Evolutionary conservation across 495 filamentous ascomycete genomes (phyloP).

Genomic region (Daldinia caldariorum): DNA sequence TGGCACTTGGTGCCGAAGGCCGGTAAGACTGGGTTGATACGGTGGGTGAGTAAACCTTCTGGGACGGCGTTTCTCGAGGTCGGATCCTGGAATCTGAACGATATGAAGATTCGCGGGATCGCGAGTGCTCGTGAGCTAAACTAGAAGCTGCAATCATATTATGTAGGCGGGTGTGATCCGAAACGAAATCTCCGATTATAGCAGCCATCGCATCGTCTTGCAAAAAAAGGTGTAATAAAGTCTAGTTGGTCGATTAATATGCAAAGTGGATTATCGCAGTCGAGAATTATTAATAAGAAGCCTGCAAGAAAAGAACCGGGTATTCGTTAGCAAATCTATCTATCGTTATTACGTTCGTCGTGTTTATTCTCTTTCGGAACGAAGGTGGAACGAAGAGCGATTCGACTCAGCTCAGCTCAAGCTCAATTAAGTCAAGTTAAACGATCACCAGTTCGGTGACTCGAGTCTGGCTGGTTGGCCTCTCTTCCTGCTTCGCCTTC

Average conservation of each 20-base stretch:
- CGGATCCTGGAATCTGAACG: conserved; percentile 52
- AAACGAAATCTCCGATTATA: conserved; percentile 58
- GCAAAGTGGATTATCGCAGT: conserved; percentile 20
- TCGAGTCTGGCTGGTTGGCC: conserved; percentile 21
- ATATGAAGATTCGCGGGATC: conserved; percentile 55
- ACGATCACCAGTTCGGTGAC: conserved; percentile 18
- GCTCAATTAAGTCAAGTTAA: conserved; percentile 9
- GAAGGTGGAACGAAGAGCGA: not conserved
- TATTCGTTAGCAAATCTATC: conserved; percentile 21
- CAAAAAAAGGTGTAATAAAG: not conserved
- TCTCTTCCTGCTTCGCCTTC: conserved; percentile 11
- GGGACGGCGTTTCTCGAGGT: conserved; percentile 48
- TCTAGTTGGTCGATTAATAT: conserved; percentile 18
- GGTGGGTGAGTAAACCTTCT: conserved; percentile 48
- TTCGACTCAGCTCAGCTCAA: conserved; percentile 21
- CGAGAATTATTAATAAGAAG: conserved; percentile 12
- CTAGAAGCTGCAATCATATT: conserved; percentile 55
- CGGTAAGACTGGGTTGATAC: conserved; percentile 41
- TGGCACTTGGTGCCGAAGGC: conserved; percentile 37
- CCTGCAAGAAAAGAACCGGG: conserved; percentile 16
- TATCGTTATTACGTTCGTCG: conserved; percentile 7
- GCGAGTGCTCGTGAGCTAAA: conserved; percentile 47
- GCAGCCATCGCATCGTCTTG: conserved; percentile 57
- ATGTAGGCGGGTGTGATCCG: conserved; percentile 58
- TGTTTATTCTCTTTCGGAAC: conserved; percentile 5